phyloP scores from a whole-genome alignment of 768 basidiomycete species.

The Trametes cinnabarina region DNA sequence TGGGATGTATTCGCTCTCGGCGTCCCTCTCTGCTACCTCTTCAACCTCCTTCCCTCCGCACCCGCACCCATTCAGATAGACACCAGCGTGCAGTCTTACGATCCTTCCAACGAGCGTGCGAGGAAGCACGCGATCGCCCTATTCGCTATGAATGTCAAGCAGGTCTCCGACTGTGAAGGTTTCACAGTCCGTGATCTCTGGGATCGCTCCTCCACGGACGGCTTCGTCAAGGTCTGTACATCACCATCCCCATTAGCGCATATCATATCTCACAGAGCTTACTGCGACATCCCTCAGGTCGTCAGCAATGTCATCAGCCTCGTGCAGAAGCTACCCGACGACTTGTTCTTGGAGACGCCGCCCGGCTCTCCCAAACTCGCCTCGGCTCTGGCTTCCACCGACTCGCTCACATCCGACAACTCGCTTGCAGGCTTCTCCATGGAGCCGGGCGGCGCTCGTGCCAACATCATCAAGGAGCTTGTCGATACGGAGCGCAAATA shows the following conservation, averaged over 20 bases:
- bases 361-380: slow-evolving; percentile 49
- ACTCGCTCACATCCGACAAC: slow-evolving; percentile 51
- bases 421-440: slow-evolving; percentile 37
- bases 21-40: slow-evolving; percentile 91
- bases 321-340: slow-evolving; percentile 69
- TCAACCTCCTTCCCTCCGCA: slow-evolving; percentile 76
- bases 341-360: slow-evolving; percentile 63
- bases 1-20: slow-evolving; percentile 95
- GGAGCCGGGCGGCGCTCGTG: slow-evolving; percentile 59
- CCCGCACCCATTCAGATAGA: slow-evolving; percentile 48
- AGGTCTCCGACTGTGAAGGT: slow-evolving; percentile 68
- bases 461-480: slow-evolving; percentile 80
- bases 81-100: slow-evolving; percentile 63
- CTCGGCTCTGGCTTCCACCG: slow-evolving; percentile 56
- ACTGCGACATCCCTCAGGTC: slow-evolving; percentile 50
- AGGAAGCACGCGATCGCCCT: slow-evolving; percentile 90
- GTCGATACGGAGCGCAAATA: slow-evolving; percentile 95
- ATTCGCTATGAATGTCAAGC: slow-evolving; percentile 86
- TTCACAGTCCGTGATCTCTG: slow-evolving; percentile 93
- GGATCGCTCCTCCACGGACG: slow-evolving; percentile 88
- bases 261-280: neutral
- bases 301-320: slow-evolving; percentile 86
- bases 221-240: slow-evolving; percentile 81
- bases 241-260: slow-evolving; percentile 14
- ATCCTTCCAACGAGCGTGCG: slow-evolving; percentile 71